Base-by-base conservation (phyloP, 2,329 filamentous ascomycete species). In the Epichloe scottii region DNA sequence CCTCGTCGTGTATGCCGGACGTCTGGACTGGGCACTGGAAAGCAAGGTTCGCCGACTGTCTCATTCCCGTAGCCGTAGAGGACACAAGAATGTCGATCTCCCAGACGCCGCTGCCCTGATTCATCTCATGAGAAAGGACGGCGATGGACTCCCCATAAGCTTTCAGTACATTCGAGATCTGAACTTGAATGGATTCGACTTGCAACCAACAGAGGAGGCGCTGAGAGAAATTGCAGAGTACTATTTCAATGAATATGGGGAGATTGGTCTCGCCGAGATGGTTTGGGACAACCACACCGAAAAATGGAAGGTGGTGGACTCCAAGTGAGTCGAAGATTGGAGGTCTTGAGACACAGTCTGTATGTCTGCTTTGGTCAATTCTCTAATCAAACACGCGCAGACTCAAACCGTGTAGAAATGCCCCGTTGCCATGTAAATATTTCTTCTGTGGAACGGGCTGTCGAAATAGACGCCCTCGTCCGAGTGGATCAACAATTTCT, bases 1-100 rank as follows among this genome's bases (percentile, higher is more conserved):
- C 51, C 48, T 63, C 21, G 48, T 53, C 6, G 50, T 62, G 10
- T 63, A 57, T 39, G 61, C 57, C 1, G 60, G 53, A 4, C 48
- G 51, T 3, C 52, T 62, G 19, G 56, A 60, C n/a, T 62, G 57
- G 55, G 55, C 57, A 10, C 54, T 63, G 8, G 61, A 63, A 53
- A 52, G 54, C 7, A 62, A 62, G 47, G 37, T 63, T 12, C 55
- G 60, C 23, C 57, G 61, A 1, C 53, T 63, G 14, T 53, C 54
- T 15, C 45, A 57, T 33, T 52, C 51, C 11, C 23, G 11, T 26
- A 47, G 49, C 34, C 43, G 45, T 10, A 37, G 46, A 30, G 17
- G 41, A 8, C 19, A 30, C 4, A 53, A 51, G n/a, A 43, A 54
- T 12, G 49, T 56, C 23, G 54, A 57, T 41, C 33, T 55, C 17